These are phyloP conservation scores for Cryphonectria japonica DNA, from an alignment of 2,329 filamentous ascomycete genomes.

Conservation along the genomic window DNA sequence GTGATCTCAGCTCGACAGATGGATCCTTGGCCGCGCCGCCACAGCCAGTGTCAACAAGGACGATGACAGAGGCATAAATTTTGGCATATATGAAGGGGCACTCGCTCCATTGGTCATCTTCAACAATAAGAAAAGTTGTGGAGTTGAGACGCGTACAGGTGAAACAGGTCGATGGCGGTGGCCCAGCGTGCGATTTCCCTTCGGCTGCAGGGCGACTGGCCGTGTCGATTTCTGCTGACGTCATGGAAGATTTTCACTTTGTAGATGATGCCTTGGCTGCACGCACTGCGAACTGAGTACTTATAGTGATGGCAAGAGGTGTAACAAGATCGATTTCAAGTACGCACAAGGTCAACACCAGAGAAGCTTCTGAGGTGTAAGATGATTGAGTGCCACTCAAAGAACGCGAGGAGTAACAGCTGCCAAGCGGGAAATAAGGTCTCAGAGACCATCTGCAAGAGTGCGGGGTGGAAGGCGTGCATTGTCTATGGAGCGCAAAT, in stretches of 20 bases:
- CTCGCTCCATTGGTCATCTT: slow-evolving; percentile 48
- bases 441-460: background rate
- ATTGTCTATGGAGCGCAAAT: background rate
- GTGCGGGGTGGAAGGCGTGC: background rate
- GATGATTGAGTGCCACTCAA: background rate
- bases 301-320: background rate
- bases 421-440: background rate
- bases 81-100: slow-evolving; percentile 52
- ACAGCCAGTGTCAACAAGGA: slow-evolving; percentile 52
- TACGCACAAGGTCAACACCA: background rate
- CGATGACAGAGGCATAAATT: slow-evolving; percentile 41
- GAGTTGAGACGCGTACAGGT: slow-evolving; percentile 39
- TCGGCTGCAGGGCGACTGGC: background rate
- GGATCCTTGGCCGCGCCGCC: slow-evolving; percentile 40
- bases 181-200: background rate
- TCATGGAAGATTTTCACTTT: background rate
- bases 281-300: background rate
- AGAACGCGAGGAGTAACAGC: background rate
- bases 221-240: background rate
- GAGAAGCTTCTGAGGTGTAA: background rate
- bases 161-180: slow-evolving; percentile 21
- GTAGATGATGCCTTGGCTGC: background rate
- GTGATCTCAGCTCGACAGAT: slow-evolving; percentile 35
- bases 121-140: slow-evolving; percentile 48
- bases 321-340: background rate